Evolutionary conservation across 768 basidiomycete species (phyloP), one percentile per base, ranked within the genome.

Genomic region (Hydnum rufescens): DNA sequence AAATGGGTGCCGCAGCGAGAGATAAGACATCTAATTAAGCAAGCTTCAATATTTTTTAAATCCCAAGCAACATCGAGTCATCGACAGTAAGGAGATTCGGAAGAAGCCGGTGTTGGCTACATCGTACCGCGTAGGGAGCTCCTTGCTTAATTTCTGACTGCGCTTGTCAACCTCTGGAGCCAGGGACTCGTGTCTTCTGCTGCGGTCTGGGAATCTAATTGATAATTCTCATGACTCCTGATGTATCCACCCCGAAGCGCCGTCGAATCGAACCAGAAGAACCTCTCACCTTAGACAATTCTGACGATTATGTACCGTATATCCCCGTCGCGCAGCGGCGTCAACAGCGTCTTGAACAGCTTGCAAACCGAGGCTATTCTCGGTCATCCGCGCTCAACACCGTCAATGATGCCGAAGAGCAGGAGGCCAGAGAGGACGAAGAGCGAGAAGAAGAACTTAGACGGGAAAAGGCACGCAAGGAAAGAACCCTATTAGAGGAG

Each of bases 401-500:
- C 22, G 57, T 4, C 44, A 25, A 13, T 32, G 54, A 39, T 39
- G 13, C 36, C 36, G 66, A 76, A 54, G 78, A 83, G 51, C 80
- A 81, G 32, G 62, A 74, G 57, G 72, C 73, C 60, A 71, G 70
- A 32, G 77, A 80, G 60, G 85, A 85, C 60, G 78, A 72, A 34
- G 79, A 83, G 55, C 74, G 77, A 48, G 87, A 89, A 59, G 84
- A 88, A 60, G 85, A 92, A 62, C 64, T 68, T 51, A 70, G 71
- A 31, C 74, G 74, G 58, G 88, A 93, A 63, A 78, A 74, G 60
- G 74, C 77, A 19, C 67, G 92, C 55, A 82, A 78, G 64, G 88
- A 92, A 67, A 69, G 88, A 59, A 95, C 90, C 0, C 66, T 99
- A 47, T 67, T 99, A 49, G 64, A 89, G 60, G 90, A 95, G 63